Percentiles rank a stretch among this genome's conserved stretches.
These are phyloP conservation scores for Phialocephala subalpina DNA, from an alignment of 2,329 filamentous ascomycete species.

Conservation along the genomic window DNA sequence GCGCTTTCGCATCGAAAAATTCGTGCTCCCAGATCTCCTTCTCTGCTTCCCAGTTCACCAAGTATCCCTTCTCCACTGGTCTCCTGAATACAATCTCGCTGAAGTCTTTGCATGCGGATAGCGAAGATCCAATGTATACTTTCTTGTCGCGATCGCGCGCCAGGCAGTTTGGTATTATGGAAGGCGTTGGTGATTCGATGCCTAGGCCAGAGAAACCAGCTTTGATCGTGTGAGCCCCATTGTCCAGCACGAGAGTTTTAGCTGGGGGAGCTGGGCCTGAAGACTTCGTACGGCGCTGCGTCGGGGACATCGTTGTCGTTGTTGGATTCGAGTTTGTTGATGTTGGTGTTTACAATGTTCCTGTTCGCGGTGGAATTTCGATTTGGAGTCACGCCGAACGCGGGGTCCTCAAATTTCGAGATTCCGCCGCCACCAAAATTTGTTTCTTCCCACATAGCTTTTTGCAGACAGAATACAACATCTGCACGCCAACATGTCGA, in stretches of 20 bases:
- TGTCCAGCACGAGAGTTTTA: slow-evolving; percentile 87
- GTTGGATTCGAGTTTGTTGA: neutral
- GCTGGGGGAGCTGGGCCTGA: slow-evolving; percentile 60
- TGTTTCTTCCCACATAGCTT: neutral
- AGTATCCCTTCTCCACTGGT: slow-evolving; percentile 91
- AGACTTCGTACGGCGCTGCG: slow-evolving; percentile 47
- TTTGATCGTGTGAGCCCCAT: slow-evolving; percentile 91
- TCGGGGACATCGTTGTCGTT: slow-evolving; percentile 1
- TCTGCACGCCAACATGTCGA: slow-evolving; percentile 26
- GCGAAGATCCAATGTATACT: slow-evolving; percentile 80
- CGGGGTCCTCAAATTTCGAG: slow-evolving; percentile 20
- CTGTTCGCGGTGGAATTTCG: neutral
- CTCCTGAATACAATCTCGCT: slow-evolving; percentile 87
- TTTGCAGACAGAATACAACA: neutral
- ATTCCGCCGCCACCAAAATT: slow-evolving; percentile 14
- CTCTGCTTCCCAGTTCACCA: slow-evolving; percentile 96
- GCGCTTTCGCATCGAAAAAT: slow-evolving; percentile 76
- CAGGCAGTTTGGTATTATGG: slow-evolving; percentile 86
- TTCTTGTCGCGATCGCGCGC: slow-evolving; percentile 82
- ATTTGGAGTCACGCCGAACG: neutral
- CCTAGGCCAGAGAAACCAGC: slow-evolving; percentile 70
- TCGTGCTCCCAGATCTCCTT: slow-evolving; percentile 95
- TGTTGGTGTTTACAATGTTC: neutral
- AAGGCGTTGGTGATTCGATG: slow-evolving; percentile 59
- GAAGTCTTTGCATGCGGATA: slow-evolving; percentile 84